A percentile compares a stretch with the other conserved stretches of the same genome.
Evolutionary conservation across 192 early-diverging fungal genomes (phyloP).

Genomic region (Piromyces finnis): DNA sequence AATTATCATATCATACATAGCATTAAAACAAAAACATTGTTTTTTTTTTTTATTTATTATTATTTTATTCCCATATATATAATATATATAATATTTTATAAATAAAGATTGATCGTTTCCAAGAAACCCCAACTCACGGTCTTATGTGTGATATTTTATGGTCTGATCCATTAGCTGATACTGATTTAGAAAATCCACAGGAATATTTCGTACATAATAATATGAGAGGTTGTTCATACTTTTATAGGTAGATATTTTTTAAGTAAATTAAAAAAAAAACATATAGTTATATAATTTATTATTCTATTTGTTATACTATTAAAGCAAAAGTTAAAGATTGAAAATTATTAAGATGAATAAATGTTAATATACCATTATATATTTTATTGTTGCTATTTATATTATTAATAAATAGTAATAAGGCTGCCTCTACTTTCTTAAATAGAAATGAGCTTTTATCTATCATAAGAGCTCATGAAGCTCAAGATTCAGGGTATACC

Average conservation of each 20-base stretch:
- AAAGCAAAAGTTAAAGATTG: no score
- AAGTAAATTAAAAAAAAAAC: no score
- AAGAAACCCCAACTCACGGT: slow-evolving; percentile 84
- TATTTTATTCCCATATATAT: no score
- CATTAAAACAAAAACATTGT: no score
- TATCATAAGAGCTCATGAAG: slow-evolving; percentile 93
- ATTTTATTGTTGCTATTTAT: no score
- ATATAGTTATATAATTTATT: no score
- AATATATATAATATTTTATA: slow-evolving; percentile 3
- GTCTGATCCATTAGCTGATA: slow-evolving; percentile 88
- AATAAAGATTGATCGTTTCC: slow-evolving; percentile 81
- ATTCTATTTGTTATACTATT: no score
- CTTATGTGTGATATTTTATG: slow-evolving; percentile 81
- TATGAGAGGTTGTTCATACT: slow-evolving; percentile 88
- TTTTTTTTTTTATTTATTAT: no score
- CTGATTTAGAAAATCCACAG: slow-evolving; percentile 74
- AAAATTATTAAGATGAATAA: no score
- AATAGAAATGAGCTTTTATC: slow-evolving; percentile 86
- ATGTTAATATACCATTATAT: no score
- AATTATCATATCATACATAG: no score
- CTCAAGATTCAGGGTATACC: slow-evolving; percentile 74
- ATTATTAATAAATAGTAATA: slow-evolving; percentile 32
- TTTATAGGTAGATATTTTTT: slow-evolving; percentile 67
- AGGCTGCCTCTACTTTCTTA: slow-evolving; percentile 80
- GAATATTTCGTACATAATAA: slow-evolving; percentile 84